A percentile compares a stretch with the other conserved stretches of the same genome.
Conservation (phyloP, 371 early-diverging fungal species). For the Mycotypha africana region DNA sequence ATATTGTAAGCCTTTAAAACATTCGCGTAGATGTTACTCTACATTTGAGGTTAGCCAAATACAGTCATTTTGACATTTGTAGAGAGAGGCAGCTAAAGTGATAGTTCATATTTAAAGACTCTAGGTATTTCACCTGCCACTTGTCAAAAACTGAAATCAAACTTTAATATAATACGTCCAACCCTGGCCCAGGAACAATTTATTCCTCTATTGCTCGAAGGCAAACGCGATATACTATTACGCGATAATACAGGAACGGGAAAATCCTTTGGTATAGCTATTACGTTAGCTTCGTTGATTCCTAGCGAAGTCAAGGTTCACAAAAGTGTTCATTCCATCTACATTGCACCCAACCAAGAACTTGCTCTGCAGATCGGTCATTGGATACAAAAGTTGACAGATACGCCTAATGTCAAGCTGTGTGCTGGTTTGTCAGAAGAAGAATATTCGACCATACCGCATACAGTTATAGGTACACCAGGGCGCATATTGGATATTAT, state of each 20-base stretch:
- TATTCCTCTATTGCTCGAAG: constrained; percentile 50
- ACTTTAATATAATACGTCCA: constrained; percentile 44
- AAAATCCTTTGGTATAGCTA: constrained; percentile 69
- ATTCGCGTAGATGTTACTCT: constrained; percentile 4
- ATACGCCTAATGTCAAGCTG: not conserved
- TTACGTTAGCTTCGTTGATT: constrained; percentile 32
- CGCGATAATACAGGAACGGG: constrained; percentile 78
- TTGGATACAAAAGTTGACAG: constrained; percentile 40
- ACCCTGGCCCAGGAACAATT: constrained; percentile 51
- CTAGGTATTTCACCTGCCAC: constrained; percentile 47
- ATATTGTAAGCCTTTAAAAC: not conserved
- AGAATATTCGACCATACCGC: constrained; percentile 14
- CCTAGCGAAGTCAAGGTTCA: not conserved
- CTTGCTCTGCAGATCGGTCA: constrained; percentile 73
- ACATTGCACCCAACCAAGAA: constrained; percentile 85
- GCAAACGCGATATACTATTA: constrained; percentile 51
- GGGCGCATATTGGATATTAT: constrained; percentile 44
- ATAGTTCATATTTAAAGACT: no score
- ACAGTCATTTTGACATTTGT: no score
- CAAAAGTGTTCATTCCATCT: constrained; percentile 46
- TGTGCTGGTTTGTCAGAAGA: no score
- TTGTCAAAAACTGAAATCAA: constrained; percentile 34
- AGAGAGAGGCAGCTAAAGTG: no score
- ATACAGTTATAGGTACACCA: constrained; percentile 68
- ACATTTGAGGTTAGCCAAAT: constrained; percentile 22